Base-by-base conservation (phyloP, 305 asterid genomes). In the Caryopteris hybrid region DNA sequence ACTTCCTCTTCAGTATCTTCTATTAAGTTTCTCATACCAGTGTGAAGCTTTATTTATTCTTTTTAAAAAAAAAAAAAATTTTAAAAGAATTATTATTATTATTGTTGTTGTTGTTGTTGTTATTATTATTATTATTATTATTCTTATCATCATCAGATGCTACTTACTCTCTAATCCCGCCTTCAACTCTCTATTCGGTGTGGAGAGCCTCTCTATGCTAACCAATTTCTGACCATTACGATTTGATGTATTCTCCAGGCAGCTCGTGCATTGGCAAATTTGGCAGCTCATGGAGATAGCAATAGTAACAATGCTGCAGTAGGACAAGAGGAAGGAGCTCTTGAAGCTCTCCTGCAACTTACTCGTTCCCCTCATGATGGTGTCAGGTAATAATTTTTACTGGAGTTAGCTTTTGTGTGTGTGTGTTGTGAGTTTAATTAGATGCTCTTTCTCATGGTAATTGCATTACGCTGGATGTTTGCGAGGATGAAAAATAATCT, bases 281-380 rank as follows among this genome's bases (percentile, higher is more conserved):
- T 90, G 80, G 95, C 98, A 51, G 98, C 98, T 72, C 97, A 92
- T 75, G 97, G 98, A 67, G 98, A 92, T 70, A 90, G 95, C 84
- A 92, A 92, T 58, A 73, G 76, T 69, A 90, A 92, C 76, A 90
- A 92, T 84, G 83, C 97, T 58, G 82, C 86, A 42, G 97, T 92
- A 57, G 98, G 97, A 72, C 86, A 75, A 79, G 97, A 92, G 82
- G 81, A 77, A 4, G 97, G 98, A 81, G 96, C 98, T 68, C 86
- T 90, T 55, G 95, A 90, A 46, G 91, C 95, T 58, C 98, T 92
- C 64, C 90, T 92, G 77, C 93, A 87, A 69, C 98, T 92, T 69
- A 92, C 85, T 21, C 86, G 76, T 69, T 88, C 97, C 59, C 72
- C 86, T 69, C 86, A 77, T 85, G 97, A 92, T 72, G 97, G 98